phyloP scores from a whole-genome alignment of 2,329 filamentous ascomycete species.

The Sporothrix pallida region DNA sequence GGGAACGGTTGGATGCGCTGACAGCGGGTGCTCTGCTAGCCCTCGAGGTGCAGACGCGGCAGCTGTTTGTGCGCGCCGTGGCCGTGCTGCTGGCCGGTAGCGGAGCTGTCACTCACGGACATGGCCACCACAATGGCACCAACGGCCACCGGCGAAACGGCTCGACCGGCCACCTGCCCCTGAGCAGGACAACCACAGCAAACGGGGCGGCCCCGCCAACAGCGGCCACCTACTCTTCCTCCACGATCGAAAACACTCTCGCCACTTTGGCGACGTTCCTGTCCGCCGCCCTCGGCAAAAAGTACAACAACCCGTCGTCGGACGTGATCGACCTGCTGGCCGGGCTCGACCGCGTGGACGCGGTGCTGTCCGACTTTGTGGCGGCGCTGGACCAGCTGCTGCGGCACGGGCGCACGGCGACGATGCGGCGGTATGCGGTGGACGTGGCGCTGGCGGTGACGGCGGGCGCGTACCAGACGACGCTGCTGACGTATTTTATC shows the following conservation, averaged over 20 bases:
- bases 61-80: constrained; percentile 78
- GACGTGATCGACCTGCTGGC: constrained; percentile 91
- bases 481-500: constrained; percentile 90
- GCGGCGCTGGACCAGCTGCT: constrained; percentile 81
- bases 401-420: constrained; percentile 70
- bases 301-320: constrained; percentile 92
- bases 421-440: constrained; percentile 78
- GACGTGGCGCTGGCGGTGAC: constrained; percentile 81
- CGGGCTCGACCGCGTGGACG: constrained; percentile 86
- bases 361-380: constrained; percentile 87
- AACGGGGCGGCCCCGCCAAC: background rate
- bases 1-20: constrained; percentile 70
- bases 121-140: background rate
- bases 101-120: constrained; percentile 48
- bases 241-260: constrained; percentile 31
- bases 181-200: background rate
- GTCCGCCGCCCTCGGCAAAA: constrained; percentile 80
- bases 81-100: constrained; percentile 40
- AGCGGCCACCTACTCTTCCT: background rate
- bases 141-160: constrained; percentile 5
- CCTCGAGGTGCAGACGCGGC: constrained; percentile 76
- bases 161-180: background rate
- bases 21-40: constrained; percentile 76
- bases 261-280: constrained; percentile 91
- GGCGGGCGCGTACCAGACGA: constrained; percentile 94